Percentiles rank a stretch among this genome's conserved stretches.
These are phyloP conservation scores for Naganishia cerealis DNA, from an alignment of 1,284 basidiomycete genomes.

Conservation along the genomic window DNA sequence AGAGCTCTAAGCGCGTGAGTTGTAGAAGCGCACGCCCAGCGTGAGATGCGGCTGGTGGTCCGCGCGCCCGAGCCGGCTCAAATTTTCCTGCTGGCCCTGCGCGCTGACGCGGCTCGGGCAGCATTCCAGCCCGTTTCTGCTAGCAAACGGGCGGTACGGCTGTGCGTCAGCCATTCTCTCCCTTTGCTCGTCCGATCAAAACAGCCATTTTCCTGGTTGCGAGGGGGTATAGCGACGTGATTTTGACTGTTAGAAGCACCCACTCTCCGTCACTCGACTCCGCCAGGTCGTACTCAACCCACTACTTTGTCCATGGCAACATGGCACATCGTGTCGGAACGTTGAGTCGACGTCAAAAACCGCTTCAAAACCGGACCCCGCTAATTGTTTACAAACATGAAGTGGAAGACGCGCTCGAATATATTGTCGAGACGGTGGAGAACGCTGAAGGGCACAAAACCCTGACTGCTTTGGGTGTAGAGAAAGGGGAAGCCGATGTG, in stretches of 20 bases:
- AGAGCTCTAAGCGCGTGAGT: neutral
- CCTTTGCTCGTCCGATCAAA: conserved; percentile 28
- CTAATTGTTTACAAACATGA: conserved; percentile 31
- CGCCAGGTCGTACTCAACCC: conserved; percentile 24
- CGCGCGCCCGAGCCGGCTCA: neutral
- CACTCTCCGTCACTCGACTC: conserved; percentile 8
- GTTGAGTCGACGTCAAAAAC: conserved; percentile 31
- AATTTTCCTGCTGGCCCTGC: conserved; percentile 20
- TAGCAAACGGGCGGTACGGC: neutral
- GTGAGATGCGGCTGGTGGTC: neutral
- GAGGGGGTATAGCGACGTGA: conserved; percentile 15
- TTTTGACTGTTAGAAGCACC: neutral
- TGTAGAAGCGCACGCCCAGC: neutral
- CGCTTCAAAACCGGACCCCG: conserved; percentile 30
- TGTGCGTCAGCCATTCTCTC: conserved; percentile 18
- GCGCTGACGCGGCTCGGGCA: neutral
- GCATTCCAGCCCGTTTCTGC: conserved; percentile 12
- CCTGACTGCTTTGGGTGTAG: conserved; percentile 47
- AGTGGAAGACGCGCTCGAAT: conserved; percentile 32
- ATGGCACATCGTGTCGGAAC: conserved; percentile 31
- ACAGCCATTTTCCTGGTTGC: conserved; percentile 19
- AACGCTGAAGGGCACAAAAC: conserved; percentile 28
- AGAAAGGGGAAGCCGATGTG: conserved; percentile 52
- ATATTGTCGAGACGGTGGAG: conserved; percentile 32
- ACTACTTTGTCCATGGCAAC: conserved; percentile 30